phyloP scores from a whole-genome alignment of 2,329 filamentous ascomycete species.

The Colletotrichum navitas region DNA sequence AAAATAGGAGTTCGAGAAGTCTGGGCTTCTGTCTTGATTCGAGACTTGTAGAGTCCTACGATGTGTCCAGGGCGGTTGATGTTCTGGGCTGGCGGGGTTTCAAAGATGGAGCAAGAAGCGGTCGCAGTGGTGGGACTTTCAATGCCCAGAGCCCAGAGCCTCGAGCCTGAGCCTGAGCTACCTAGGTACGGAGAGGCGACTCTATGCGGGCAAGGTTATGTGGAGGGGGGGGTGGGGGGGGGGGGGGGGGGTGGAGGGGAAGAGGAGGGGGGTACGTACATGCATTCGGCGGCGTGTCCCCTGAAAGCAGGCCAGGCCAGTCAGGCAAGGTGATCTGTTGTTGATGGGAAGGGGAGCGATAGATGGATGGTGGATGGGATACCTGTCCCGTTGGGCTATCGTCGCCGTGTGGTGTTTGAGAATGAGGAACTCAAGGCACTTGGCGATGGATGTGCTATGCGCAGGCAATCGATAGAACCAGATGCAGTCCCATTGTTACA shows the following conservation, averaged over 20 bases:
- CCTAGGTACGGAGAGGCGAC: conserved; percentile 6
- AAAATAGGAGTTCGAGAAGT: conserved; percentile 7
- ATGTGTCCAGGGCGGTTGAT: conserved; percentile 9
- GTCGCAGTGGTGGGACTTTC: conserved; percentile 40
- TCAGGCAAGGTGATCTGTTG: not conserved
- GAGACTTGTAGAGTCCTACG: not conserved
- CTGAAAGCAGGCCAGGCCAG: not conserved
- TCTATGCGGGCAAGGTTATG: conserved; percentile 24
- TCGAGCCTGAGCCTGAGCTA: conserved; percentile 10
- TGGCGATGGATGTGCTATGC: not conserved
- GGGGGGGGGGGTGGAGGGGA: not conserved
- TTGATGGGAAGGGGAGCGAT: not conserved
- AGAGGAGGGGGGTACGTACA: not conserved
- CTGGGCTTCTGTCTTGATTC: conserved; percentile 14
- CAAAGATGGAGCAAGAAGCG: conserved; percentile 45
- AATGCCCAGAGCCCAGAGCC: conserved; percentile 34
- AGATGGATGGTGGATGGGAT: not conserved
- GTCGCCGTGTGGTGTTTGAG: not conserved
- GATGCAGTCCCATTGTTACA: not conserved
- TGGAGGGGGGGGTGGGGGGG: not conserved
- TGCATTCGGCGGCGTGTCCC: not conserved
- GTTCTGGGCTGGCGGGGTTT: conserved; percentile 48
- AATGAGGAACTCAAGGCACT: conserved; percentile 1
- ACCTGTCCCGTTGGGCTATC: not conserved
- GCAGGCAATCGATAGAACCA: not conserved